Evolutionary conservation across 75 land plant genomes (phyloP), one percentile per base, ranked within the genome.

Genomic region (Cupressus sempervirens): DNA sequence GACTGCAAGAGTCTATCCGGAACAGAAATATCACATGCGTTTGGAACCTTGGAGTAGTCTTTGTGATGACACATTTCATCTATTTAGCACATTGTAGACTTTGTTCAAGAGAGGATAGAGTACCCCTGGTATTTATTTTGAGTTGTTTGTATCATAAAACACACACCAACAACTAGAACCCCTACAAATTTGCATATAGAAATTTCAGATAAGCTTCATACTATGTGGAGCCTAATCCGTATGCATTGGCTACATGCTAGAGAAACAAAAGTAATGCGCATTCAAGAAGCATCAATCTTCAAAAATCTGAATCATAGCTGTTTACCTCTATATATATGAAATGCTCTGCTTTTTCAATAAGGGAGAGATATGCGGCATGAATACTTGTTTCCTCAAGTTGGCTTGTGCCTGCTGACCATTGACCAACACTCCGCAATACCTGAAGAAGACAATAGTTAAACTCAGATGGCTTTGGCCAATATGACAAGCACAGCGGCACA

Each of bases 361-460:
- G 96, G 2, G 98, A 93, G 85, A 92, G 92, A 86, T 98, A 98
- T 11, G 99, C 99, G 84, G 75, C 90, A 83, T 98, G 98, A 70
- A 96, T 98, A 90, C 98, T 98, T 40, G 85, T 67, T 32, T 98
- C 97, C 89, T 96, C 99, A 36, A 86, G 82, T 86, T 96, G 99
- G 87, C 98, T 93, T 43, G 98, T 98, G 58, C 99, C 99, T 81
- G 98, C 99, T 77, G 99, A 98, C 99, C 99, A 98, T 48, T 93
- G 96, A 84, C 98, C 95, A 26, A 98, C 99, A 89, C 98, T 98
- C 81, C 99, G 92, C 36, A 98, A 86, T 32, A 98, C 92, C 93
- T 98, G 92, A 43, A 54, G 35, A 84, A 29, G 15, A 53, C 29
- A 76, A 81, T 10, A n/a, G 15, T 32, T 77, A 16, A n/a, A 48